phyloP scores from a whole-genome alignment of 2,329 filamentous ascomycete species.

The Colletotrichum sp. region DNA sequence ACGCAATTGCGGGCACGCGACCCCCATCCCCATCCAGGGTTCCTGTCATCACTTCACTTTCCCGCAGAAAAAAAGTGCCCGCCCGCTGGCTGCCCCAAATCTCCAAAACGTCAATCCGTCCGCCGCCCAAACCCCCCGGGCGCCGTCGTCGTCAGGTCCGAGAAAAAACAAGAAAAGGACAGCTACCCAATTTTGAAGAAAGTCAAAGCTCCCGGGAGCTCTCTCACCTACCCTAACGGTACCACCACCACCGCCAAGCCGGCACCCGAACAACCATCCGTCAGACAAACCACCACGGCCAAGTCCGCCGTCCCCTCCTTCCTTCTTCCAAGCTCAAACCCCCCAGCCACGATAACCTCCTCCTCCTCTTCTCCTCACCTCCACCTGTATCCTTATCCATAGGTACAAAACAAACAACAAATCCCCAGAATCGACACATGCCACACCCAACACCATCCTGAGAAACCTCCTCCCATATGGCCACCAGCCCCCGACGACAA shows the following conservation, averaged over 20 bases:
- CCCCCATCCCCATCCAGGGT: not conserved
- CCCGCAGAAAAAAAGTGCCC: not conserved
- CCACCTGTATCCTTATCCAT: not conserved
- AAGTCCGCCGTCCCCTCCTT: not conserved
- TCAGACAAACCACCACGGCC: not conserved
- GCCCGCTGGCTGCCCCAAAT: not conserved
- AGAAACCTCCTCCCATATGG: slow-evolving; percentile 4
- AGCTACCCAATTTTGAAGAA: not conserved
- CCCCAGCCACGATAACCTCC: not conserved
- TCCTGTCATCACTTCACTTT: not conserved
- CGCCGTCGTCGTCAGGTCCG: not conserved
- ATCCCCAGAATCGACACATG: not conserved
- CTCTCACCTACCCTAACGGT: not conserved
- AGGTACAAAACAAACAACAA: not conserved
- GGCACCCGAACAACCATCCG: not conserved
- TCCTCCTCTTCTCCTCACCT: not conserved
- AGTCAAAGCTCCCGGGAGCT: not conserved
- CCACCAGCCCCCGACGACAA: slow-evolving; percentile 1
- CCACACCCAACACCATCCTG: not conserved
- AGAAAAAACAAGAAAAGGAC: not conserved
- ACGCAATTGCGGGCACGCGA: slow-evolving; percentile 13
- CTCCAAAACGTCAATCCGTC: not conserved
- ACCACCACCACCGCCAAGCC: not conserved
- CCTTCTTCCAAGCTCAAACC: not conserved
- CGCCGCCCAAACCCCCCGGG: not conserved